phyloP scores from a whole-genome alignment of 1,284 basidiomycete species.

The Rhodofomes roseus region DNA sequence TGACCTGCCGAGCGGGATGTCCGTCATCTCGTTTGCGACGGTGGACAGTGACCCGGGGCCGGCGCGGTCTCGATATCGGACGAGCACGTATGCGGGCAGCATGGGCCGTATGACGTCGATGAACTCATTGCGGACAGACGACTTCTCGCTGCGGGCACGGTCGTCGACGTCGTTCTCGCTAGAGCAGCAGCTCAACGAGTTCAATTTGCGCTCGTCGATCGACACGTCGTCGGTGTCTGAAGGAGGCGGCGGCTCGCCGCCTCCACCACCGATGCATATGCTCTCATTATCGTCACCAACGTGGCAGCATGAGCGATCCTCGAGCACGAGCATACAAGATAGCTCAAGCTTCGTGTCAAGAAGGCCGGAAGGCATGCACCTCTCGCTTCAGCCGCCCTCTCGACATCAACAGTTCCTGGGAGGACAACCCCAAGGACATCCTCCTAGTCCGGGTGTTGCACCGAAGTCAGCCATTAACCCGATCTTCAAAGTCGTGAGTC shows the following conservation, averaged over 20 bases:
- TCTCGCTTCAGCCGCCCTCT: constrained; percentile 46
- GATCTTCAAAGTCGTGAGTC: constrained; percentile 86
- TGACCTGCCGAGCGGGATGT: constrained; percentile 74
- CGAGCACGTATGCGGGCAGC: constrained; percentile 42
- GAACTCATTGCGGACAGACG: constrained; percentile 70
- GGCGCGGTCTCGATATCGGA: constrained; percentile 55
- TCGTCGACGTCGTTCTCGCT: constrained; percentile 82
- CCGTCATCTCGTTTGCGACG: constrained; percentile 73
- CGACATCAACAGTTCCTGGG: constrained; percentile 35
- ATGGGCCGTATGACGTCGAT: constrained; percentile 74
- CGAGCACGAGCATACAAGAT: constrained; percentile 24
- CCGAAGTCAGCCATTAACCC: constrained; percentile 77
- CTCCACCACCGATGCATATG: constrained; percentile 64
- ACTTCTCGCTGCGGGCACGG: constrained; percentile 68
- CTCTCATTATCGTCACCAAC: constrained; percentile 65
- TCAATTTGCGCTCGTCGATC: constrained; percentile 70
- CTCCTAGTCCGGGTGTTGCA: constrained; percentile 50
- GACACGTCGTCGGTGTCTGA: constrained; percentile 59
- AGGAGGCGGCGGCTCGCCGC: constrained; percentile 52
- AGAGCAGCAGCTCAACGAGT: constrained; percentile 79
- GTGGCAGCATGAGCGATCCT: constrained; percentile 25
- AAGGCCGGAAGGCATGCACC: constrained; percentile 25
- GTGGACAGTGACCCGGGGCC: constrained; percentile 85
- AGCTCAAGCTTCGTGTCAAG: constrained; percentile 16
- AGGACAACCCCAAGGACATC: constrained; percentile 27